Percentiles rank a stretch among this genome's conserved stretches.
These are phyloP conservation scores for Backusella macrospora DNA, from an alignment of 192 early-diverging fungal species.

Conservation along the genomic window DNA sequence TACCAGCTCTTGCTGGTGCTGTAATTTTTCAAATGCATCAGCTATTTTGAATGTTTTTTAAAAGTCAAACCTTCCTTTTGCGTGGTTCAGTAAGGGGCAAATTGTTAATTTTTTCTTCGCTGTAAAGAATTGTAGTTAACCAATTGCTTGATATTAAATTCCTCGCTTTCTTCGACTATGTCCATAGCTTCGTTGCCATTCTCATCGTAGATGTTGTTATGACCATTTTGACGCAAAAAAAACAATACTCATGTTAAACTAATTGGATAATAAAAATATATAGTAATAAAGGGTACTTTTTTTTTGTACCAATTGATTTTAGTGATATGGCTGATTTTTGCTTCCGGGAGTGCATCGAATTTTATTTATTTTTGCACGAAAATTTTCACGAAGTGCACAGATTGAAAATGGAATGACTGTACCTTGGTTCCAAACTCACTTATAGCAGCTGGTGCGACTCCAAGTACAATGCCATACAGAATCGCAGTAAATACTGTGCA, in stretches of 20 bases:
- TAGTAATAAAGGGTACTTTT: not conserved
- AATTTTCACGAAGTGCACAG: constrained; percentile 8
- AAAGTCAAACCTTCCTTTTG: constrained; percentile 1
- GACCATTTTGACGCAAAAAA: too few relatives aligned
- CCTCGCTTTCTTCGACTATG: too few relatives aligned
- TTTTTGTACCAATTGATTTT: constrained; percentile 5
- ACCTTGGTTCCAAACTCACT: constrained; percentile 32
- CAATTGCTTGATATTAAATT: too few relatives aligned
- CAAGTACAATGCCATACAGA: constrained; percentile 33
- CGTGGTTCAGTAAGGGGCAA: not conserved
- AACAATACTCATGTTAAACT: too few relatives aligned
- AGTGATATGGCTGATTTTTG: not conserved
- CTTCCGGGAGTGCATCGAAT: not conserved
- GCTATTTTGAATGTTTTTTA: constrained; percentile 8
- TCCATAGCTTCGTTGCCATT: too few relatives aligned
- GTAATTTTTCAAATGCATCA: constrained; percentile 8
- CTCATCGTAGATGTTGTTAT: too few relatives aligned
- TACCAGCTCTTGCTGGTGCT: not conserved
- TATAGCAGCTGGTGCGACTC: constrained; percentile 30
- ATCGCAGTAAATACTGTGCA: constrained; percentile 27
- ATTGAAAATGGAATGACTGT: constrained; percentile 7
- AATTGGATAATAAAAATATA: too few relatives aligned
- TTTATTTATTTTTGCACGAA: not conserved
- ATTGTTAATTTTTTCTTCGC: too few relatives aligned
- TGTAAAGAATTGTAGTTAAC: too few relatives aligned